phyloP scores from a whole-genome alignment of 2,329 filamentous ascomycete genomes.

The Aspergillus alliaceus region DNA sequence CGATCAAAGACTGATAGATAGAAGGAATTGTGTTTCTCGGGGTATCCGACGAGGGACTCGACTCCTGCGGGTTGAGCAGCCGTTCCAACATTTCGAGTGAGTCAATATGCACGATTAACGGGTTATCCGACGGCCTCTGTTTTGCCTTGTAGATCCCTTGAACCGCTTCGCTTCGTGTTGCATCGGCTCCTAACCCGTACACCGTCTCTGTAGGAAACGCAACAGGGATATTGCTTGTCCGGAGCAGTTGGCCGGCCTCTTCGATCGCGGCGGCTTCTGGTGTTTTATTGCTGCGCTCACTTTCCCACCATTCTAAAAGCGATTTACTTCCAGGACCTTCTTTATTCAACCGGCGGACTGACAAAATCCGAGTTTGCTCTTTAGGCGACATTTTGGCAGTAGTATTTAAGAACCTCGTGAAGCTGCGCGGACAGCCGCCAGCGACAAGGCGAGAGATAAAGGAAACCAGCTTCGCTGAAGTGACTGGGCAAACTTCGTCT shows the following conservation, averaged over 20 bases:
- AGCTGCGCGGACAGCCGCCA: slow-evolving; percentile 32
- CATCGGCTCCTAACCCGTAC: slow-evolving; percentile 94
- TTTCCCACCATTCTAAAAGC: slow-evolving; percentile 41
- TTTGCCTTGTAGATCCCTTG: slow-evolving; percentile 92
- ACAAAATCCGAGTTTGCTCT: slow-evolving; percentile 34
- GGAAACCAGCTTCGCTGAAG: slow-evolving; percentile 28
- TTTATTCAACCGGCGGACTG: slow-evolving; percentile 39
- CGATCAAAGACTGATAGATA: slow-evolving; percentile 76
- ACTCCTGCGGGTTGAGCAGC: slow-evolving; percentile 52
- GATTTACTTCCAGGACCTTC: slow-evolving; percentile 33
- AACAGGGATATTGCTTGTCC: slow-evolving; percentile 70
- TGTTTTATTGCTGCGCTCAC: slow-evolving; percentile 36
- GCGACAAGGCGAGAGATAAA: slow-evolving; percentile 24
- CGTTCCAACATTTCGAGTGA: slow-evolving; percentile 73
- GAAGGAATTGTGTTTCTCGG: slow-evolving; percentile 56
- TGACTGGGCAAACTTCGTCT: background rate
- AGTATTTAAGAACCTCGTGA: slow-evolving; percentile 24
- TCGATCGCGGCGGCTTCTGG: slow-evolving; percentile 55
- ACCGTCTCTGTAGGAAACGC: slow-evolving; percentile 98
- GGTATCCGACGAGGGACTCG: slow-evolving; percentile 30
- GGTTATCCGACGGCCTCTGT: slow-evolving; percentile 88
- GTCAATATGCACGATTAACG: slow-evolving; percentile 87
- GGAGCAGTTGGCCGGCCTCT: slow-evolving; percentile 67
- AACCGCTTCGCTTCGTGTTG: slow-evolving; percentile 79
- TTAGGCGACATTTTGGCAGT: slow-evolving; percentile 21